Evolutionary conservation across 257 asterid species (phyloP), one percentile per base, ranked within the genome.

Genomic region (Gentiana macrophylla): DNA sequence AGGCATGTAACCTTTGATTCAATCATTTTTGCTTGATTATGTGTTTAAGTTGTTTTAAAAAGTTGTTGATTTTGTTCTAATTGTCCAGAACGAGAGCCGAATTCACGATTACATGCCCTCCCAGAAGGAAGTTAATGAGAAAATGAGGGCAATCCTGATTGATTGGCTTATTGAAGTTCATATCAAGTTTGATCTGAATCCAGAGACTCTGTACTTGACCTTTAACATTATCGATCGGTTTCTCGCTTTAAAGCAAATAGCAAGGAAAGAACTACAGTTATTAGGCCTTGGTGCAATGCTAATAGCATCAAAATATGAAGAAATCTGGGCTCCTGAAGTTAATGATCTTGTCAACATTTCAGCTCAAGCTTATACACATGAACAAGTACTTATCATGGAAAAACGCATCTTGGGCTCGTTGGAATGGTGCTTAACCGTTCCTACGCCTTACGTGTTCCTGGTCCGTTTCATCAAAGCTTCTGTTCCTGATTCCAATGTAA

Each of bases 321-420:
- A 91, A 59, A 87, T 91, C 24, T 91, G 98, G 98, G 97, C 97
- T 2, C 98, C 97, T 6, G 95, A 91, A 83, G 96, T 87, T 3
- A 68, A 76, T 15, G 95, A 91, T 57, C 62, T 88, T 8, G 95
- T 83, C 13, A 47, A 75, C 84, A 84, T 91, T 54, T 67, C 96
- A 62, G 95, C 84, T 62, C 67, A 72, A 41, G 73, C 81, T 12
- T 90, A 80, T 69, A 52, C 83, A 6, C 72, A 77, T n/a, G 62
- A 61, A 5, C 91, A 90, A 44, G 76, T 86, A 9, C 55, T 86
- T 72, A 55, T 60, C 8, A 90, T 86, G 96, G 96, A 90, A 76
- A 90, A 90, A 62, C 74, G 75, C 37, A 82, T 90, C 13, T 73
- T 90, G 0, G 94, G 91, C 0, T 72, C 65, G 43, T 12, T 90